phyloP scores from a whole-genome alignment of 1,284 basidiomycete species.

The Boletus smithii region DNA sequence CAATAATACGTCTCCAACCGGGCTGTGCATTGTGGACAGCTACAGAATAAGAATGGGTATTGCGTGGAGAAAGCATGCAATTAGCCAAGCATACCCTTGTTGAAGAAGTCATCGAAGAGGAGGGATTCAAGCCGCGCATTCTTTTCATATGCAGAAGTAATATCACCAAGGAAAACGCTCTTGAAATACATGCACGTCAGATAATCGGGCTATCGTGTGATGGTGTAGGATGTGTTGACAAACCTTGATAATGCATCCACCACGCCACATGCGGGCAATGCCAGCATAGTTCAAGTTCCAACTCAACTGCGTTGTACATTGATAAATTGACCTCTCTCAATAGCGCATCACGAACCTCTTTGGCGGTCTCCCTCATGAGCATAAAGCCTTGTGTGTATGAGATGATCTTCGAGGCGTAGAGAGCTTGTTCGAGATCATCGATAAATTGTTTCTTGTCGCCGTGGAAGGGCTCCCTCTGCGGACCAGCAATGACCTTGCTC shows the following conservation, averaged over 20 bases:
- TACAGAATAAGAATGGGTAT: constrained; percentile 24
- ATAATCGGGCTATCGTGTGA: not conserved
- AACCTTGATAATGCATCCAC: constrained; percentile 98
- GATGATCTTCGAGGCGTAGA: constrained; percentile 99
- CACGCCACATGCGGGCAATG: constrained; percentile 99
- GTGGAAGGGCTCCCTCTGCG: constrained; percentile 89
- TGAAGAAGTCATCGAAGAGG: constrained; percentile 98
- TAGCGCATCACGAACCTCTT: constrained; percentile 61
- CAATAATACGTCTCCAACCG: constrained; percentile 97
- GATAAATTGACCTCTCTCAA: constrained; percentile 1
- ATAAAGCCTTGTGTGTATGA: constrained; percentile 99
- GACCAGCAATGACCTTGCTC: constrained; percentile 87
- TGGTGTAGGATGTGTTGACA: constrained; percentile 2
- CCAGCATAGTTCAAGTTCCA: constrained; percentile 95
- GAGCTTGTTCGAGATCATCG: constrained; percentile 96
- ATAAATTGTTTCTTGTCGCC: constrained; percentile 99
- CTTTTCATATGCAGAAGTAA: constrained; percentile 91
- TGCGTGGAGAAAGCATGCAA: not conserved
- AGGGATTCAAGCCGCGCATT: constrained; percentile 86
- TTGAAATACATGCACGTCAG: constrained; percentile 24
- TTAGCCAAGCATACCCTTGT: constrained; percentile 59
- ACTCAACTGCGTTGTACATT: constrained; percentile 42
- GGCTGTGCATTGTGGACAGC: constrained; percentile 93
- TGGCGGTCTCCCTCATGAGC: constrained; percentile 98
- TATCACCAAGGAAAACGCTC: constrained; percentile 94